Conservation (phyloP, 164 flowering plant genomes). For the Vitis amurensis region DNA sequence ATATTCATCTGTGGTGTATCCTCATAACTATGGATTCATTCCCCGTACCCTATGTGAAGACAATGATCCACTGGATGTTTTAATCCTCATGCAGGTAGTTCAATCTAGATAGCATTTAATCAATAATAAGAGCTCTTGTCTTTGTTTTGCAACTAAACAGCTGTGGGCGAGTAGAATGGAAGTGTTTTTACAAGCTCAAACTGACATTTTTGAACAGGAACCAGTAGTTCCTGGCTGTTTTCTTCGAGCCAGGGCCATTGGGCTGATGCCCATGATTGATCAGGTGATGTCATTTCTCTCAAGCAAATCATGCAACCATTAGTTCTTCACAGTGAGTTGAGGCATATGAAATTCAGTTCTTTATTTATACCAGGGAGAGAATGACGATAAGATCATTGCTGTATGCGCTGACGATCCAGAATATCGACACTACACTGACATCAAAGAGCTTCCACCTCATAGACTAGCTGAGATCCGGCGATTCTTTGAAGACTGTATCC, state of each 20-base stretch:
- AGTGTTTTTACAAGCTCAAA: not conserved
- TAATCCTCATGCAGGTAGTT: slow-evolving; percentile 57
- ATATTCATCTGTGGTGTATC: slow-evolving; percentile 76
- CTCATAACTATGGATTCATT: slow-evolving; percentile 37
- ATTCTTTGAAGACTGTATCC: slow-evolving; percentile 82
- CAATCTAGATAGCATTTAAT: slow-evolving; percentile 24
- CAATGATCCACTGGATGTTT: slow-evolving; percentile 73
- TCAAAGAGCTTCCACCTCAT: slow-evolving; percentile 65
- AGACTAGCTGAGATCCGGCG: slow-evolving; percentile 67
- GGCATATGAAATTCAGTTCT: not conserved
- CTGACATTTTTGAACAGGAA: slow-evolving; percentile 37
- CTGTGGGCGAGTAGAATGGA: not conserved
- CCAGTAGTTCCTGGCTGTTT: slow-evolving; percentile 73
- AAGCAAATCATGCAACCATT: not conserved
- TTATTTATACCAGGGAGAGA: slow-evolving; percentile 51
- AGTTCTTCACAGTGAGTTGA: not conserved
- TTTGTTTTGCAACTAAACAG: no score
- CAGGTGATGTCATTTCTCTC: slow-evolving; percentile 18
- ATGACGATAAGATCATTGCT: slow-evolving; percentile 77
- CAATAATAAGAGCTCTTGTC: not conserved
- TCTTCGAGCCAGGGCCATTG: slow-evolving; percentile 67
- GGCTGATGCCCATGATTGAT: slow-evolving; percentile 69
- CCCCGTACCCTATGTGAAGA: slow-evolving; percentile 69
- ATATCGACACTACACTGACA: slow-evolving; percentile 61
- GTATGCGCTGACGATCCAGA: slow-evolving; percentile 86